Conservation (phyloP, 2,329 filamentous ascomycete genomes). For the Ophiostoma quercus region DNA sequence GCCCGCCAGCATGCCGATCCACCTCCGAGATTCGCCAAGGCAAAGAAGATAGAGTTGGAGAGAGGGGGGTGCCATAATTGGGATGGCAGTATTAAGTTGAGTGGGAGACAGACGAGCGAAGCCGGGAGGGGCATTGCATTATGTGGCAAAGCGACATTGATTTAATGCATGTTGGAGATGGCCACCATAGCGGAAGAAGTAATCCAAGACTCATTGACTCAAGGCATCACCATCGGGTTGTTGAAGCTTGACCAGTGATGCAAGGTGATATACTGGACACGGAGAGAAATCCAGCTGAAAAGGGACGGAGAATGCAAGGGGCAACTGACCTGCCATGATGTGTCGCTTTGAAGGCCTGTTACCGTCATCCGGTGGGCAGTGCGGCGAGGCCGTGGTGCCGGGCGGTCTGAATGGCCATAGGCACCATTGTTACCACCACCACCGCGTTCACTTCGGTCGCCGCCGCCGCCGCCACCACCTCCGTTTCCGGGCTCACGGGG, state of each 20-base stretch:
- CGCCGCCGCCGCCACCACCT: not conserved
- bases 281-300: not conserved
- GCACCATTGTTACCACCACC: conserved; percentile 30
- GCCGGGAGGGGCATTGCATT: not conserved
- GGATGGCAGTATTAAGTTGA: not conserved
- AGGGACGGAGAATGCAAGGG: conserved; percentile 10
- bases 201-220: not conserved
- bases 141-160: not conserved
- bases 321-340: conserved; percentile 99
- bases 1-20: conserved; percentile 9
- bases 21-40: not conserved
- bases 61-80: not conserved
- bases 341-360: conserved; percentile 92
- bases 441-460: conserved; percentile 5
- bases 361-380: conserved; percentile 97
- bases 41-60: not conserved
- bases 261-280: not conserved
- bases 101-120: not conserved
- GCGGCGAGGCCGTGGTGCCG: conserved; percentile 72
- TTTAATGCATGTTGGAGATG: not conserved
- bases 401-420: conserved; percentile 52
- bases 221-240: conserved; percentile 1
- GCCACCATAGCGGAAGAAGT: not conserved
- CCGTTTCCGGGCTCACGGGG: conserved; percentile 40
- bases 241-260: not conserved